Evolutionary conservation across 2,329 filamentous ascomycete genomes (phyloP), one percentile per base, ranked within the genome.

Genomic region (Diplodia intermedia): DNA sequence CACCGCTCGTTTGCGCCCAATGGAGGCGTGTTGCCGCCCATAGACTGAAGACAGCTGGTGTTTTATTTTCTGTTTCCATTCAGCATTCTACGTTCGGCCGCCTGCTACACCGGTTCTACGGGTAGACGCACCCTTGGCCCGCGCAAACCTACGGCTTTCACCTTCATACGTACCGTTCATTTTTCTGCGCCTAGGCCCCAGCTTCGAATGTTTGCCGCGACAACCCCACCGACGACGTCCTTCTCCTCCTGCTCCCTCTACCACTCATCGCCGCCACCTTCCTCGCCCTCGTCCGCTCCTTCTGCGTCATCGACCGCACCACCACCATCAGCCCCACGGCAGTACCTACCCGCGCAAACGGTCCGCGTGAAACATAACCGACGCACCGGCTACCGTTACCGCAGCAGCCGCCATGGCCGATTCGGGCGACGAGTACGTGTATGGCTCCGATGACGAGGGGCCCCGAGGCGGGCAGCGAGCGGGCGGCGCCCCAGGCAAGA

Each of bases 401-500:
- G 11, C 63, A 23, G 15, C 40, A 23, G 29, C 68, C 55, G 75
- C 70, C 71, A 92, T 92, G 90, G 88, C 89, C 67, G 89, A 91
- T 79, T 91, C 89, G 20, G 90, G 92, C 75, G 90, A 87, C 78
- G 89, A 91, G 72, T 91, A 88, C 76, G 85, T 90, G 69, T 86
- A 88, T 69, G 86, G 86, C 73, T 82, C 84, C 76, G 89, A 91
- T 73, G 89, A 90, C 71, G 83, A 88, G 69, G 81, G 83, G 70
- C 82, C 83, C 33, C 85, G 79, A 79, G 63, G 73, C 69, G 43
- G 26, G 26, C 2, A 31, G 14, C 70, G 70, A 20, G 72, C 73
- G 8, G 74, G 70, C 71, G 73, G 72, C 69, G 73, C 36, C 36
- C 36, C 36, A 11, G 36, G n/a, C 18, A 47, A 47, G 43, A 47